Evolutionary conservation across 371 early-diverging fungal genomes (phyloP).

Genomic region (Mortierella sp.): DNA sequence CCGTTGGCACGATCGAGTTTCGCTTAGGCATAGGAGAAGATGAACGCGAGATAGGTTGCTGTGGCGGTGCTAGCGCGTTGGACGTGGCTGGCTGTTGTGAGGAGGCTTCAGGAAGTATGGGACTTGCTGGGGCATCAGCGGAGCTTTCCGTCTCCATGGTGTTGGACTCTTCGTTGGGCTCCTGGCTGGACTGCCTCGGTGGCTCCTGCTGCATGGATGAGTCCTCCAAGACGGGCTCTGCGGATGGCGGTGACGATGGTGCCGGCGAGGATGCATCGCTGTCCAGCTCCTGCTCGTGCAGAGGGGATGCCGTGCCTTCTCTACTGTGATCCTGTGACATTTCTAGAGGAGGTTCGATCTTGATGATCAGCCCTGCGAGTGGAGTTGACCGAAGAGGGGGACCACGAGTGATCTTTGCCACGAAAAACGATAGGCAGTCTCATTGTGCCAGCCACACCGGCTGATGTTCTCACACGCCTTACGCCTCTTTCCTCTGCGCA

Average conservation of each 20-base stretch:
- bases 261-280: background rate
- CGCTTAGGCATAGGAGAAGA: slow-evolving; percentile 20
- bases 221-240: too few relatives aligned
- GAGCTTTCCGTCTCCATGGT: slow-evolving; percentile 3
- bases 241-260: background rate
- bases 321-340: slow-evolving; percentile 11
- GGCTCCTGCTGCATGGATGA: background rate
- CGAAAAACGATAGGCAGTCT: background rate
- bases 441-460: too few relatives aligned
- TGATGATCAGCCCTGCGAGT: background rate
- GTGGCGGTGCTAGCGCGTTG: slow-evolving; percentile 16
- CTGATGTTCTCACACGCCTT: too few relatives aligned
- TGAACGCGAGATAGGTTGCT: slow-evolving; percentile 12
- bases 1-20: slow-evolving; percentile 22
- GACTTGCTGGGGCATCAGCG: background rate
- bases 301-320: slow-evolving; percentile 2
- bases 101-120: background rate
- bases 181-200: background rate
- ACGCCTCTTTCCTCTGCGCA: too few relatives aligned
- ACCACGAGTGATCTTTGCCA: background rate
- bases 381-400: background rate
- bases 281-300: background rate
- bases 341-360: background rate
- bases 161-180: background rate
- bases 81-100: slow-evolving; percentile 17